Evolutionary conservation across 495 filamentous ascomycete genomes (phyloP).

Genomic region (Diplogelasinospora grovesii): DNA sequence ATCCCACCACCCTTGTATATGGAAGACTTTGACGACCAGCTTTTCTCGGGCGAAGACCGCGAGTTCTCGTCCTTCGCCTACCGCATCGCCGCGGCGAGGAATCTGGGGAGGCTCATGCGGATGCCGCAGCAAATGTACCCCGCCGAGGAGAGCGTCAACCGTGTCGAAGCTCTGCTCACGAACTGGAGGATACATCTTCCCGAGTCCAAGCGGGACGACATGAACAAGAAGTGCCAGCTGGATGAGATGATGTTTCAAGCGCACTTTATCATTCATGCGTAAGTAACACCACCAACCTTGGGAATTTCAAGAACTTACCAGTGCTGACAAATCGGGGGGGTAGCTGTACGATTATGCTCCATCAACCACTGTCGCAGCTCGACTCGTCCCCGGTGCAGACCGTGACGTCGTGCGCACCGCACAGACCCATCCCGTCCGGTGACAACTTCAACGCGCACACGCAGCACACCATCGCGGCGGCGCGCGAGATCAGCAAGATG

Average conservation of each 20-base stretch:
- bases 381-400: constrained; percentile 47
- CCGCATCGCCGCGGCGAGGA: constrained; percentile 65
- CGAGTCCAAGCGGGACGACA: constrained; percentile 61
- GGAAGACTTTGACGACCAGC: constrained; percentile 64
- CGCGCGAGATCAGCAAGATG: constrained; percentile 69
- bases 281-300: too few relatives aligned
- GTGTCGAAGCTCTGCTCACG: constrained; percentile 67
- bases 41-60: constrained; percentile 55
- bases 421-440: constrained; percentile 46
- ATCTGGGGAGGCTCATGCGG: constrained; percentile 67
- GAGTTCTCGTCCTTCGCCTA: constrained; percentile 75
- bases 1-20: constrained; percentile 57
- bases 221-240: constrained; percentile 59
- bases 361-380: constrained; percentile 60
- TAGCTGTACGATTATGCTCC: constrained; percentile 60
- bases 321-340: background rate
- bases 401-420: constrained; percentile 53
- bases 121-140: constrained; percentile 39
- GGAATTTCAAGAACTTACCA: background rate
- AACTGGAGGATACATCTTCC: constrained; percentile 83
- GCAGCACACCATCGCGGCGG: constrained; percentile 70
- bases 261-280: constrained; percentile 71
- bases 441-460: constrained; percentile 64
- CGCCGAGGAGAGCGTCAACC: constrained; percentile 39
- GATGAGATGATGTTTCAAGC: constrained; percentile 94